These are phyloP conservation scores for Straminergon stramineum DNA, from an alignment of 225 moss, liverwort and hornwort species.

Conservation along the genomic window DNA sequence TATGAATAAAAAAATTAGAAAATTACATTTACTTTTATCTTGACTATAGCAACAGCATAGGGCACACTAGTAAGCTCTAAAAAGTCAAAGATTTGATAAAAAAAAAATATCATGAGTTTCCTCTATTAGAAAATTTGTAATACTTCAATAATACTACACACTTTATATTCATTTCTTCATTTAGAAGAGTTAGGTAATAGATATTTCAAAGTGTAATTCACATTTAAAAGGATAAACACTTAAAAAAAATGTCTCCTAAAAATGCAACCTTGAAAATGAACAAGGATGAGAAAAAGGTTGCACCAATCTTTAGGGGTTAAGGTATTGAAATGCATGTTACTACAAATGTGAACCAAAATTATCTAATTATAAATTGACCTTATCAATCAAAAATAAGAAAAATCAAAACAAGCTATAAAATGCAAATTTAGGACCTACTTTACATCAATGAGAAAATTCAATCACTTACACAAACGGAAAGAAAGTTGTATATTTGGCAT, in stretches of 20 bases:
- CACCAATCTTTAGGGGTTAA: rapidly evolving
- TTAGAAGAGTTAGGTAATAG: background rate
- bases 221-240: background rate
- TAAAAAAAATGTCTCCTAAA: background rate
- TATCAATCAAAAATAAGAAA: too few species aligned
- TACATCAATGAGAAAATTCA: background rate
- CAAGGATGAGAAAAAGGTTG: background rate
- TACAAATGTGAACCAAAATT: background rate
- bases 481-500: background rate
- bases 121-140: background rate
- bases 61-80: background rate
- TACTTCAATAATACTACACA: background rate
- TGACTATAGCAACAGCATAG: too few species aligned
- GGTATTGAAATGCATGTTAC: background rate
- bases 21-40: too few species aligned
- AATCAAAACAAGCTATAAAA: background rate
- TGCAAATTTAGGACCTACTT: background rate
- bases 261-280: rapidly evolving
- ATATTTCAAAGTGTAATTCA: background rate
- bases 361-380: background rate
- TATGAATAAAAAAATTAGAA: too few species aligned
- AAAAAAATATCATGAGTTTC: background rate
- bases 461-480: background rate
- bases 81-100: background rate
- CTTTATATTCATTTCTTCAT: background rate